Evolutionary conservation across 2,329 filamentous ascomycete species (phyloP), one percentile per base, ranked within the genome.

Genomic region (Diaporthe amygdali): DNA sequence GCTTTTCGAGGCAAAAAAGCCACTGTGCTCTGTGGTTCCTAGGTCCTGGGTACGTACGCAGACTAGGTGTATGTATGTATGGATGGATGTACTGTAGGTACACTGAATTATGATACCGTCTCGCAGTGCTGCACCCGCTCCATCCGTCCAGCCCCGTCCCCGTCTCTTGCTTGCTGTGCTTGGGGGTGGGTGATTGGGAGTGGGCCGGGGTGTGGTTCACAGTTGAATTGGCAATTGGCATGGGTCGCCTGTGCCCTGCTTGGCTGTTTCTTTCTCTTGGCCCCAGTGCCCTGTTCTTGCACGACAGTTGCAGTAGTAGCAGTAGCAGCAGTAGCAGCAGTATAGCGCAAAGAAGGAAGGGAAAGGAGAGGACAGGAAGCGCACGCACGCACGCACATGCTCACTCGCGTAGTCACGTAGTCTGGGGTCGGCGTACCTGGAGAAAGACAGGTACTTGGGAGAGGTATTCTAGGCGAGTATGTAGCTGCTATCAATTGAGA

Each of bases 201-300:
- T 64, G 59, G 59, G 59, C 59, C 59, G 59, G 59, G 59, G 59
- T 64, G 59, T 64, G 59, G 59, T 64, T 64, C 59, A 64, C 59
- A 64, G 59, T 69, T 69, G 54, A 46, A 46, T 51, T 64, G 59
- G 44, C 59, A 64, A 64, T 64, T 37, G 59, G 25, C 64, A 61
- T 51, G 66, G 56, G 44, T 41, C 34, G 34, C 55, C 49, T 66
- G 44, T 37, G 39, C 44, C 55, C 51, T 66, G 67, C 70, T 72
- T 72, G 70, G 59, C 70, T 52, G 49, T 49, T 55, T 59, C 54
- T 67, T 56, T 66, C 47, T 66, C 47, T 66, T 70, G 51, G 69
- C 64, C 61, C 63, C 25, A 44, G 69, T 59, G 69, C 69, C 69
- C 63, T 70, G 63, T 52, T 59, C 63, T 55, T 52, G 44, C 44